phyloP scores from a whole-genome alignment of 257 asterid species.

The Cynanchum wilfordii region DNA sequence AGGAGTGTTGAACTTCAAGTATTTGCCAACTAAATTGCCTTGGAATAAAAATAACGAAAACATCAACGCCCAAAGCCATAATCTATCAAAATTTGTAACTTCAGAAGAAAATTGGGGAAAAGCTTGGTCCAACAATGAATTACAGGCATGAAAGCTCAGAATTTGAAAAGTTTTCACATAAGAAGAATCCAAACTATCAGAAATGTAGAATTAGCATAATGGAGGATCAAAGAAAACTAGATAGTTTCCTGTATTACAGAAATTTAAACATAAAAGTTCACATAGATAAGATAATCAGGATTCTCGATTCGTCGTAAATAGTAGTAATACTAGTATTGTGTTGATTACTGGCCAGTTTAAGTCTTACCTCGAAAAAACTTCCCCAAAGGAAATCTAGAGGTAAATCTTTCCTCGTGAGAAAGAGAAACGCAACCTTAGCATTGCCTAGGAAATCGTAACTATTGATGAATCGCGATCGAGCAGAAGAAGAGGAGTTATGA shows the following conservation, averaged over 20 bases:
- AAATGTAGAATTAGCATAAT: not conserved
- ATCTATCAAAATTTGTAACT: not conserved
- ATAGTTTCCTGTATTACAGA: not conserved
- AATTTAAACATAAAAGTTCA: not conserved
- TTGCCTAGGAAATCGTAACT: conserved; percentile 39
- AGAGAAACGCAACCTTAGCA: conserved; percentile 80
- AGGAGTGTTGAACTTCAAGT: not conserved
- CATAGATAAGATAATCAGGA: not conserved
- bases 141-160: not conserved
- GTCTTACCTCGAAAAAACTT: conserved; percentile 72
- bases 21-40: not conserved
- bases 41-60: not conserved
- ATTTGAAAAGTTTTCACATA: not conserved
- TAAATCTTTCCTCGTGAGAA: conserved; percentile 57
- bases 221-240: not conserved
- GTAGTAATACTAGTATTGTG: not conserved
- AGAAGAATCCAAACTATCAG: not conserved
- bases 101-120: no score
- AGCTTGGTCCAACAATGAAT: not conserved
- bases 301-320: not conserved
- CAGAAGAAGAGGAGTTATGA: conserved; percentile 13
- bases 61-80: not conserved
- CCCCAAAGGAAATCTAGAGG: conserved; percentile 97
- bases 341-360: not conserved
- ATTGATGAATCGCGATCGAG: conserved; percentile 34